phyloP scores from a whole-genome alignment of 2,329 filamentous ascomycete species.

The Pyricularia pennisetigena region DNA sequence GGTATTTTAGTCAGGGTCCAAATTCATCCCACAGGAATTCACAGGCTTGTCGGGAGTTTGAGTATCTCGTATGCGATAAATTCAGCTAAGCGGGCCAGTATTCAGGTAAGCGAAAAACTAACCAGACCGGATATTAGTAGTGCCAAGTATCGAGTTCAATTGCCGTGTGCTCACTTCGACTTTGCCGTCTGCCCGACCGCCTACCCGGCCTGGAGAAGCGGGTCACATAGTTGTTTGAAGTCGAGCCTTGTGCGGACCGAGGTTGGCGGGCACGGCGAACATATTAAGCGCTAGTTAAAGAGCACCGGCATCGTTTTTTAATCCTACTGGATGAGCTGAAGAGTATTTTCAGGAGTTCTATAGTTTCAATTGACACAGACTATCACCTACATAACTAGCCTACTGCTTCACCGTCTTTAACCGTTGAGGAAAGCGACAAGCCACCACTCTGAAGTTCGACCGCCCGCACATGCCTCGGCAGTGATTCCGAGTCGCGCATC shows the following conservation, averaged over 20 bases:
- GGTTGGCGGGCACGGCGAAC: background rate
- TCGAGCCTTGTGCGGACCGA: background rate
- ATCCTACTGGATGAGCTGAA: background rate
- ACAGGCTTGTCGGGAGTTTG: background rate
- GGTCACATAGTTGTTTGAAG: background rate
- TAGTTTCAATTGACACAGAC: background rate
- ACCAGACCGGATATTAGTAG: background rate
- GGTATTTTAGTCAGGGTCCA: background rate
- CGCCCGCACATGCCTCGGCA: conserved; percentile 2
- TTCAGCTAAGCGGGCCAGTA: background rate
- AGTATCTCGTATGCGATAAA: background rate
- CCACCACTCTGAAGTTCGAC: background rate
- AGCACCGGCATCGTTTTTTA: background rate
- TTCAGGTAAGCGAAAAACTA: background rate
- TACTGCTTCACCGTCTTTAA: background rate
- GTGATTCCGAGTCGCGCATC: conserved; percentile 2
- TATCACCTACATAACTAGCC: background rate
- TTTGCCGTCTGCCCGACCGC: background rate
- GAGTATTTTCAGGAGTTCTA: background rate
- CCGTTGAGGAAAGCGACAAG: background rate
- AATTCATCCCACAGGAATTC: background rate
- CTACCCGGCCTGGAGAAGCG: background rate
- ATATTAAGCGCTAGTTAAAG: background rate
- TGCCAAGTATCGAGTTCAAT: background rate
- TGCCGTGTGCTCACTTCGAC: background rate